A percentile compares a stretch with the other conserved stretches of the same genome.
Evolutionary conservation across 2,329 filamentous ascomycete genomes (phyloP).

Genomic region (Fusarium bulbicola): DNA sequence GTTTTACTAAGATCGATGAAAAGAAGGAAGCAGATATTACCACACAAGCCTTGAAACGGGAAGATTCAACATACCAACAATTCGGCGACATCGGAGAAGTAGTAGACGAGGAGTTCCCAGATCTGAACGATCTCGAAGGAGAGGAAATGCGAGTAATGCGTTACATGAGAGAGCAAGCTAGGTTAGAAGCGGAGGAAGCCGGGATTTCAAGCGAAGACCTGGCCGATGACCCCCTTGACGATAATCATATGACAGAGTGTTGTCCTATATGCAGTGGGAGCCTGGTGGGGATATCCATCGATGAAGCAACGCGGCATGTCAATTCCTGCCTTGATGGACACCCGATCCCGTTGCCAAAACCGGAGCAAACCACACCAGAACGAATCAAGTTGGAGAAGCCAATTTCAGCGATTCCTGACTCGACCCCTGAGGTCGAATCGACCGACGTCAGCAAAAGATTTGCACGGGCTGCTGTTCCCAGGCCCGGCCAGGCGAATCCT

Average conservation of each 20-base stretch:
- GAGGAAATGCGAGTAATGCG: slow-evolving; percentile 72
- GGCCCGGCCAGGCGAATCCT: slow-evolving; percentile 83
- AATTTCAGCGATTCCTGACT: slow-evolving; percentile 1
- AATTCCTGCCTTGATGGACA: slow-evolving; percentile 92
- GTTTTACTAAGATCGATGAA: slow-evolving; percentile 36
- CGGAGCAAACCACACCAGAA: slow-evolving; percentile 21
- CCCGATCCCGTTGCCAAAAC: slow-evolving; percentile 64
- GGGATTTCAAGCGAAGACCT: slow-evolving; percentile 52
- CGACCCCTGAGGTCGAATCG: slow-evolving; percentile 46
- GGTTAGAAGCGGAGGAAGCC: slow-evolving; percentile 68
- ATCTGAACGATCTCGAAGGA: slow-evolving; percentile 61
- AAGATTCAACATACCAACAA: slow-evolving; percentile 45
- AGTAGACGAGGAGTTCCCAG: slow-evolving; percentile 65
- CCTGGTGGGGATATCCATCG: slow-evolving; percentile 66
- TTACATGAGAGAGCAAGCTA: slow-evolving; percentile 80
- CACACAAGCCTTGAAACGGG: slow-evolving; percentile 40
- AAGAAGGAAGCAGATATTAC: slow-evolving; percentile 27
- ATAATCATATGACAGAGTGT: slow-evolving; percentile 45
- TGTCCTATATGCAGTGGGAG: slow-evolving; percentile 83
- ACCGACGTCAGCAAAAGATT: slow-evolving; percentile 65
- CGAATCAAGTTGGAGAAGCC: slow-evolving; percentile 13
- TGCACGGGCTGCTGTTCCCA: slow-evolving; percentile 73
- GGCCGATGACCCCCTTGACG: slow-evolving; percentile 45
- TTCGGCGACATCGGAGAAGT: slow-evolving; percentile 49
- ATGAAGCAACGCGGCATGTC: slow-evolving; percentile 84